These are phyloP conservation scores for Gaeumannomyces tritici DNA, from an alignment of 2,329 filamentous ascomycete species.

Conservation along the genomic window DNA sequence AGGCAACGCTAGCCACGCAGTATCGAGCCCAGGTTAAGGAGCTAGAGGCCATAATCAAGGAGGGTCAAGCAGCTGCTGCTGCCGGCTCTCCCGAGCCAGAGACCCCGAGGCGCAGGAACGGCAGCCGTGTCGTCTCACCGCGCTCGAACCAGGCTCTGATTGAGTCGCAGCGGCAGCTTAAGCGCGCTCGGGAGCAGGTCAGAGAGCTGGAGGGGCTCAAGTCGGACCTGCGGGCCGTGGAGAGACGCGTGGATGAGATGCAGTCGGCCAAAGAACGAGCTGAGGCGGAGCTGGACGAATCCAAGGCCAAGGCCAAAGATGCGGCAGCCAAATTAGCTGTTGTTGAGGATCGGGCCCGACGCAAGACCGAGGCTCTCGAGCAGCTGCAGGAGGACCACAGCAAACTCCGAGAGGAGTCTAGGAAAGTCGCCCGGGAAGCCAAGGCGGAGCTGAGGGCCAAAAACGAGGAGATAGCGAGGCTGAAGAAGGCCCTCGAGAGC, in stretches of 20 bases:
- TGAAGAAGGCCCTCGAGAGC: constrained; percentile 31
- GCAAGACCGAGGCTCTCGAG: constrained; percentile 42
- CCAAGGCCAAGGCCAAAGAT: constrained; percentile 15
- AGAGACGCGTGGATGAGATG: constrained; percentile 30
- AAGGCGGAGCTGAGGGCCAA: constrained; percentile 45
- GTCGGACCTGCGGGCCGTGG: constrained; percentile 35
- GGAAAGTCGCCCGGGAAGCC: constrained; percentile 43
- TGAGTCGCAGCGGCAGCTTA: constrained; percentile 44
- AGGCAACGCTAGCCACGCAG: constrained; percentile 46
- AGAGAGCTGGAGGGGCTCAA: constrained; percentile 42
- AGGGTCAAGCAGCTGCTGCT: constrained; percentile 23
- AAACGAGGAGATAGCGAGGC: constrained; percentile 44
- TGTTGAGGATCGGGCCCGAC: constrained; percentile 17
- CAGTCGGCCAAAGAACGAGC: constrained; percentile 25
- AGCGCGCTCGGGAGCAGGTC: constrained; percentile 42
- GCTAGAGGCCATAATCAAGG: constrained; percentile 40
- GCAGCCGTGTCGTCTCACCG: constrained; percentile 29
- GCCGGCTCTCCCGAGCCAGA: background rate
- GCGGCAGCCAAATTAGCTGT: constrained; percentile 19
- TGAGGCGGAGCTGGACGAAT: constrained; percentile 18
- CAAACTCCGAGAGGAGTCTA: constrained; percentile 40
- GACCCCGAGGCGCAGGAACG: background rate
- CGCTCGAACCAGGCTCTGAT: constrained; percentile 39
- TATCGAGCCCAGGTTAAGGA: constrained; percentile 52
- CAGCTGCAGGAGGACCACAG: constrained; percentile 38